phyloP scores from a whole-genome alignment of 345 rosid genomes.

The Trapa incisa region DNA sequence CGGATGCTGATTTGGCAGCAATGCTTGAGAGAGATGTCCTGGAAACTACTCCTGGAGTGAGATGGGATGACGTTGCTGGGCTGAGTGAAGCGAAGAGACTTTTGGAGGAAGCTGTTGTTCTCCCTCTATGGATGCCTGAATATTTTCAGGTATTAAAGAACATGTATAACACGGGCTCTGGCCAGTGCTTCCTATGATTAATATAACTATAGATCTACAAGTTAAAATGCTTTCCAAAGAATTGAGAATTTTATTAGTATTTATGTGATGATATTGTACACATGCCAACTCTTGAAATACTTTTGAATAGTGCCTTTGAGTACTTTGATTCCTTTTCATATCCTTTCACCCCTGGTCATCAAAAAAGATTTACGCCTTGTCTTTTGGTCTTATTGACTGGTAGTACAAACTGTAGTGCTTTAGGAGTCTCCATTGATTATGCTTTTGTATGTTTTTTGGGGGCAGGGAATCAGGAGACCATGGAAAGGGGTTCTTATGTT shows the following conservation, averaged over 20 bases:
- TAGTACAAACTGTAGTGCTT: not conserved
- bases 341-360: not conserved
- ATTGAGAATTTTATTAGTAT: not conserved
- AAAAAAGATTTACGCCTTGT: not conserved
- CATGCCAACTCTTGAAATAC: not conserved
- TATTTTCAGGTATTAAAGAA: conserved; percentile 72
- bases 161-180: not conserved
- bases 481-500: conserved; percentile 99
- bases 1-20: conserved; percentile 92
- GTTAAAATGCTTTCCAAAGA: not conserved
- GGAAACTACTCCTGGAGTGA: conserved; percentile 93
- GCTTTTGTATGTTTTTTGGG: not conserved
- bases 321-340: not conserved
- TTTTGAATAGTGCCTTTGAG: not conserved
- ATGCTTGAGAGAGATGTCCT: conserved; percentile 99
- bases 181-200: not conserved
- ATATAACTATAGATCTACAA: not conserved
- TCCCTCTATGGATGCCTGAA: conserved; percentile 99
- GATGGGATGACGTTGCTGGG: conserved; percentile 99
- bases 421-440: not conserved
- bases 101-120: conserved; percentile 98
- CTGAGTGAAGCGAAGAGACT: conserved; percentile 96
- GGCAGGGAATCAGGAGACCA: conserved; percentile 96
- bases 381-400: not conserved
- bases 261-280: not conserved